Evolutionary conservation across 164 flowering plant species (phyloP).

Genomic region (Akebia trifoliata): DNA sequence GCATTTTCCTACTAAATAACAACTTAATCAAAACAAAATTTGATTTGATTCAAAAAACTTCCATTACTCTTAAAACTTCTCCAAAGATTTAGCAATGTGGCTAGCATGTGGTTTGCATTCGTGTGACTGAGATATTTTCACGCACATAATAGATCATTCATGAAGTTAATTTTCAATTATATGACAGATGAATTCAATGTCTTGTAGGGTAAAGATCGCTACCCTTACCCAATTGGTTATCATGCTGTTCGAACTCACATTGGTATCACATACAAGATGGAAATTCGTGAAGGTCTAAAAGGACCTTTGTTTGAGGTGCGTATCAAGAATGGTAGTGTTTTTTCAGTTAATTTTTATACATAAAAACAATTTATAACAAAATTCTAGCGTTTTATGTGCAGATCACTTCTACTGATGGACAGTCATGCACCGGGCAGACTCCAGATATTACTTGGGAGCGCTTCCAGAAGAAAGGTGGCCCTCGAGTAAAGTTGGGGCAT

Average conservation of each 20-base stretch:
- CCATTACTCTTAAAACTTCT: too few species aligned
- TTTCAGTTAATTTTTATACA: too few species aligned
- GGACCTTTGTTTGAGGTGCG: constrained; percentile 83
- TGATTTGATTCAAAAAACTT: too few species aligned
- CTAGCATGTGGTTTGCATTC: too few species aligned
- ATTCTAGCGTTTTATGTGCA: constrained; percentile 16
- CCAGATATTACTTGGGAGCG: constrained; percentile 82
- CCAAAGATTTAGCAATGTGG: too few species aligned
- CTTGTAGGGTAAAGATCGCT: constrained; percentile 86
- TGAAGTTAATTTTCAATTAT: too few species aligned
- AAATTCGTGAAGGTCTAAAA: constrained; percentile 70
- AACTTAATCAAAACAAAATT: too few species aligned
- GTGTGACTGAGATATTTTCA: too few species aligned
- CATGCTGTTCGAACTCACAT: constrained; percentile 61
- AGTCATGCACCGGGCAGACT: constrained; percentile 66
- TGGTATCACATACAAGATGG: constrained; percentile 56
- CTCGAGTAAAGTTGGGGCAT: constrained; percentile 48
- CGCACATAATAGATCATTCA: too few species aligned
- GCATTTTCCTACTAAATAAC: too few species aligned
- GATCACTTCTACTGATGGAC: constrained; percentile 63
- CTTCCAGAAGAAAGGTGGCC: constrained; percentile 59
- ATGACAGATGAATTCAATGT: too few species aligned
- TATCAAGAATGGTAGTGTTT: too few species aligned
- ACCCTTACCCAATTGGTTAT: constrained; percentile 93
- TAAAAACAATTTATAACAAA: background rate